Evolutionary conservation across 371 early-diverging fungal genomes (phyloP).

Genomic region (Rhizomucor miehei): DNA sequence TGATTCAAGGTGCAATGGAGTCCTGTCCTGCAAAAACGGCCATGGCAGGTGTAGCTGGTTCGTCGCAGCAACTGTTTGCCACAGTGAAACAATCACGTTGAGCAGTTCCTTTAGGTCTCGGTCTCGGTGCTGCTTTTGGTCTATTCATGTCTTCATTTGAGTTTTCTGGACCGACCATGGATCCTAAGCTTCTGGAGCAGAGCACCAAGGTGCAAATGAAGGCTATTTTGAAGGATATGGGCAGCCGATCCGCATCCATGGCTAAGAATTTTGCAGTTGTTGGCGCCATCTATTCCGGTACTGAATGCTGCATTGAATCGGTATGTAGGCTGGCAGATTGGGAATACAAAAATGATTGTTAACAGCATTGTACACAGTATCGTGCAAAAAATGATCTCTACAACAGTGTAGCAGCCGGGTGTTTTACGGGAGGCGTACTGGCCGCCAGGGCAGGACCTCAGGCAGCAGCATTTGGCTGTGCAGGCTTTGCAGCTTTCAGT

Average conservation of each 20-base stretch:
- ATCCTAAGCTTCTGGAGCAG: slow-evolving; percentile 59
- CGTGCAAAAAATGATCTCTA: slow-evolving; percentile 93
- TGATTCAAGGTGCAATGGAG: slow-evolving; percentile 54
- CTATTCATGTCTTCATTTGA: slow-evolving; percentile 90
- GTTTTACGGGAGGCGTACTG: slow-evolving; percentile 89
- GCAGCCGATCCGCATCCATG: slow-evolving; percentile 65
- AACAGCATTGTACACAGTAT: slow-evolving; percentile 51
- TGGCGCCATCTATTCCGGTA: slow-evolving; percentile 87
- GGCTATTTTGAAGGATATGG: slow-evolving; percentile 88
- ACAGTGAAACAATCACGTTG: not conserved
- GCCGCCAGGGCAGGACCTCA: slow-evolving; percentile 81
- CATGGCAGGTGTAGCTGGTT: slow-evolving; percentile 75
- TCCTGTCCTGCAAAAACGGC: slow-evolving; percentile 79
- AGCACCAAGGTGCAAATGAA: slow-evolving; percentile 78
- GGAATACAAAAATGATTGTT: not conserved
- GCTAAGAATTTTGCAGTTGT: slow-evolving; percentile 96
- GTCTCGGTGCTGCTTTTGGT: slow-evolving; percentile 89
- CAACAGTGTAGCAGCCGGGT: slow-evolving; percentile 89
- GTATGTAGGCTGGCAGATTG: slow-evolving; percentile 39
- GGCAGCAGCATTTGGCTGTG: slow-evolving; percentile 82
- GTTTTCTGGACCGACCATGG: slow-evolving; percentile 61
- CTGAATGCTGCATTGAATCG: slow-evolving; percentile 94
- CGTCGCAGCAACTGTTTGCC: not conserved
- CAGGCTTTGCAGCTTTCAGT: slow-evolving; percentile 93
- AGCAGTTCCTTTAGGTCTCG: slow-evolving; percentile 63